Base-by-base conservation (phyloP, 148 eudicot species). In the Tetragonia tetragonoides region DNA sequence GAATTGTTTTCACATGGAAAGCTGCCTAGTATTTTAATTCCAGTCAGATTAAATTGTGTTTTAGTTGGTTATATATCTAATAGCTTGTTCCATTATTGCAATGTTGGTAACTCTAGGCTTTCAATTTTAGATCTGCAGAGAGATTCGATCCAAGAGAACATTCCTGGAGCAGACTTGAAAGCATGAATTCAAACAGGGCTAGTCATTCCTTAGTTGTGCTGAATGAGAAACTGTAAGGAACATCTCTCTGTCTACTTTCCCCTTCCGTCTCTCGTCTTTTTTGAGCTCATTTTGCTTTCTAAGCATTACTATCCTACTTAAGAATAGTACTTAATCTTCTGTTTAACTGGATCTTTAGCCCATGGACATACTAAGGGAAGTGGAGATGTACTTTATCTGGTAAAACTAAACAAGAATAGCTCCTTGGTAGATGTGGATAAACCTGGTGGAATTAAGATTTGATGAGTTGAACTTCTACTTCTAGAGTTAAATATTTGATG, bases 71-170 rank as follows among this genome's bases (percentile, higher is more conserved):
- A 60, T 21, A 5, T 56, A 15, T 56, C 64, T 60, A 6, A 15
- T 56, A 15, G 16, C 64, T 60, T 7, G 64, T 56, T 21, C 28
- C 6, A 7, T 60, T 7, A 28, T 56, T 21, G 64, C 6, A 7
- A 67, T 80, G 41, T 69, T 71, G 40, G 72, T 70, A 62, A 67
- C 24, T 77, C 51, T 68, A 20, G 59, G 63, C 18, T 77, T 72
- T 34, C 40, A 11, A 41, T 86, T 60, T 78, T 82, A 94, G 98
- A 70, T 88, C 97, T 81, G 92, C 85, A 18, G 98, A 94, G 87
- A 85, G 95, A 84, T 90, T 92, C 82, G 98, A 94, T 81, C 97
- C 93, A 46, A 90, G 98, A 86, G 95, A 94, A 75, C 90, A 90
- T 85, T 85, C 95, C 34, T 94, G 98, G 98, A 88, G 79, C 61